Evolutionary conservation across 2,329 filamentous ascomycete genomes (phyloP).

Genomic region (Apiospora marii): DNA sequence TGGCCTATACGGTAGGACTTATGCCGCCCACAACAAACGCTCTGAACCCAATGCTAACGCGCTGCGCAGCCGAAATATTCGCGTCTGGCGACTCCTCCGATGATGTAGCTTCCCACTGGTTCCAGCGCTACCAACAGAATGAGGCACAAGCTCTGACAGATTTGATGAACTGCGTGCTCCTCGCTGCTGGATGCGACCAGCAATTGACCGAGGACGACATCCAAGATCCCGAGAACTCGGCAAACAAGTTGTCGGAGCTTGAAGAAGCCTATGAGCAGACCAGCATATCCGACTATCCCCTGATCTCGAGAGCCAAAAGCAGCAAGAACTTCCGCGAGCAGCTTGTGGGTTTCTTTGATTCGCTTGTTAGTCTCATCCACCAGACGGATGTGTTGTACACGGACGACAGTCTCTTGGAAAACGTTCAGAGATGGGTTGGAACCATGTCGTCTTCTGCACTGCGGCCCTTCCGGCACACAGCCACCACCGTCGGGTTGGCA

Average conservation of each 20-base stretch:
- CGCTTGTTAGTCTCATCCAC: conserved; percentile 79
- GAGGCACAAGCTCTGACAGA: conserved; percentile 64
- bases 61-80: conserved; percentile 67
- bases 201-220: conserved; percentile 85
- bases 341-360: conserved; percentile 80
- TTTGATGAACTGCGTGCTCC: conserved; percentile 71
- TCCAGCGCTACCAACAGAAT: conserved; percentile 63
- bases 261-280: conserved; percentile 83
- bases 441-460: conserved; percentile 89
- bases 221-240: conserved; percentile 86
- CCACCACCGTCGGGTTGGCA: conserved; percentile 82
- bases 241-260: conserved; percentile 80
- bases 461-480: conserved; percentile 92
- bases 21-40: conserved; percentile 27
- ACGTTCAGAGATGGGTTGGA: conserved; percentile 87
- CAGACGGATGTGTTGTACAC: conserved; percentile 83
- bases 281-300: conserved; percentile 83
- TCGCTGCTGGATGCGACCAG: conserved; percentile 81
- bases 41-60: conserved; percentile 35
- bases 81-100: conserved; percentile 60
- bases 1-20: conserved; percentile 61
- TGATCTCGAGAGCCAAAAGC: conserved; percentile 82
- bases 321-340: conserved; percentile 80
- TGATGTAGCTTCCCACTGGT: conserved; percentile 67
- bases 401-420: conserved; percentile 81